A percentile compares a stretch with the other conserved stretches of the same genome.
phyloP scores from a whole-genome alignment of 2,329 filamentous ascomycete species.

The Periconia macrospinosa region DNA sequence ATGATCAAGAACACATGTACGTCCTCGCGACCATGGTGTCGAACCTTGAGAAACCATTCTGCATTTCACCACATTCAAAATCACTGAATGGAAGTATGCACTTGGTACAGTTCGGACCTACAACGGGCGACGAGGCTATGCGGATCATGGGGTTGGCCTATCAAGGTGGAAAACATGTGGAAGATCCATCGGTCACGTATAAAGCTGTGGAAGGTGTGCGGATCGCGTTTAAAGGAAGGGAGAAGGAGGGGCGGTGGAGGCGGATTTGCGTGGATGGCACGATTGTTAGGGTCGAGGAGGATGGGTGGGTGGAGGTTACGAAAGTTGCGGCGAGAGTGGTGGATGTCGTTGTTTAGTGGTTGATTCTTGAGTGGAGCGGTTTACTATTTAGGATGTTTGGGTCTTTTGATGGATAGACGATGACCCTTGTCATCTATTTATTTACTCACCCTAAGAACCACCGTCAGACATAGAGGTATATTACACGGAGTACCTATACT shows the following conservation, averaged over 20 bases:
- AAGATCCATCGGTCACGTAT: slow-evolving; percentile 65
- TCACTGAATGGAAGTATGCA: slow-evolving; percentile 72
- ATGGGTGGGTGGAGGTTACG: slow-evolving; percentile 70
- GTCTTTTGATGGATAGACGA: no score
- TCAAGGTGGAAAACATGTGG: slow-evolving; percentile 59
- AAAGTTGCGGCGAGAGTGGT: slow-evolving; percentile 49
- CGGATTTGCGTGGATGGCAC: slow-evolving; percentile 91
- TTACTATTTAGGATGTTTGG: no score
- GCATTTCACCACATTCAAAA: slow-evolving; percentile 72
- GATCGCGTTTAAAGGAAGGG: slow-evolving; percentile 61
- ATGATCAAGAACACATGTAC: slow-evolving; percentile 67
- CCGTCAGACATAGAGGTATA: no score
- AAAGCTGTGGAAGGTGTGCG: slow-evolving; percentile 67
- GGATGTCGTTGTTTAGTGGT: slow-evolving; percentile 30
- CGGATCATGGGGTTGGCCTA: slow-evolving; percentile 71
- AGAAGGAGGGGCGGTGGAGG: slow-evolving; percentile 74
- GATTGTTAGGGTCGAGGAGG: slow-evolving; percentile 72
- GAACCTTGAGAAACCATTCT: slow-evolving; percentile 78
- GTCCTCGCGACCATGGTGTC: slow-evolving; percentile 76
- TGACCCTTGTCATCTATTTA: no score
- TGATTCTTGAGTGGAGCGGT: not conserved
- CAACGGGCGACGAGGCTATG: slow-evolving; percentile 69
- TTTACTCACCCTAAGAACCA: no score
- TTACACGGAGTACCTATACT: no score
- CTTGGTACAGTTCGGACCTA: slow-evolving; percentile 73